Evolutionary conservation across 2,329 filamentous ascomycete genomes (phyloP).

Genomic region (Cryphonectria radicalis): DNA sequence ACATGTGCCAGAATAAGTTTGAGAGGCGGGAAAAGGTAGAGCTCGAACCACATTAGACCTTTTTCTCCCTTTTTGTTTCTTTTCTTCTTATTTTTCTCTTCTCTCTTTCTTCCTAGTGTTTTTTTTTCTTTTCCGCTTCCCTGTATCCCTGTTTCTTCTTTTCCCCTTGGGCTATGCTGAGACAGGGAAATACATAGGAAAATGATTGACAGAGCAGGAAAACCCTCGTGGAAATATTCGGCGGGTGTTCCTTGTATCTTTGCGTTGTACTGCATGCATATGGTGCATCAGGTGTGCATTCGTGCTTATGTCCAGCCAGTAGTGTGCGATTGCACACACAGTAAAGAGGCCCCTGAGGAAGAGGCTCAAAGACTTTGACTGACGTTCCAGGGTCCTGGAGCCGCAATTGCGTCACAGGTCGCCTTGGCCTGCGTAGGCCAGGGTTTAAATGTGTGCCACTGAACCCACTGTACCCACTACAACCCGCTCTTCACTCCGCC

Average conservation of each 20-base stretch:
- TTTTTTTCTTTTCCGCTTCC: no score
- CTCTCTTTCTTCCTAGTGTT: no score
- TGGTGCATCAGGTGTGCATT: neutral
- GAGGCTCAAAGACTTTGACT: neutral
- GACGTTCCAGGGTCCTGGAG: conserved; percentile 15
- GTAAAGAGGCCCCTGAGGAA: neutral
- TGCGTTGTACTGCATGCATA: conserved; percentile 2
- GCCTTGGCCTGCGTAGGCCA: conserved; percentile 13
- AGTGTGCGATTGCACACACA: conserved; percentile 3
- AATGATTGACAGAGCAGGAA: neutral
- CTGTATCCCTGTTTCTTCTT: neutral
- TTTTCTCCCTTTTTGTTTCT: neutral
- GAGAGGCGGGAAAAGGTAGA: neutral
- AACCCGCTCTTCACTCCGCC: conserved; percentile 7
- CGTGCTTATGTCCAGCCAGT: neutral
- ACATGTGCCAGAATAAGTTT: neutral
- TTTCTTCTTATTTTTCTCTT: no score
- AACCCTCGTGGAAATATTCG: conserved; percentile 17
- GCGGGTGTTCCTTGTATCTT: neutral
- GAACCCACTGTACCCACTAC: neutral
- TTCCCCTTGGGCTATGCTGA: neutral
- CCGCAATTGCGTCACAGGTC: conserved; percentile 19
- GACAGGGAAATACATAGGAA: neutral
- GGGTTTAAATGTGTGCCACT: neutral
- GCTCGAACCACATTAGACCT: neutral